Base-by-base conservation (phyloP, 345 rosid genomes). In the Hibiscus trionum region DNA sequence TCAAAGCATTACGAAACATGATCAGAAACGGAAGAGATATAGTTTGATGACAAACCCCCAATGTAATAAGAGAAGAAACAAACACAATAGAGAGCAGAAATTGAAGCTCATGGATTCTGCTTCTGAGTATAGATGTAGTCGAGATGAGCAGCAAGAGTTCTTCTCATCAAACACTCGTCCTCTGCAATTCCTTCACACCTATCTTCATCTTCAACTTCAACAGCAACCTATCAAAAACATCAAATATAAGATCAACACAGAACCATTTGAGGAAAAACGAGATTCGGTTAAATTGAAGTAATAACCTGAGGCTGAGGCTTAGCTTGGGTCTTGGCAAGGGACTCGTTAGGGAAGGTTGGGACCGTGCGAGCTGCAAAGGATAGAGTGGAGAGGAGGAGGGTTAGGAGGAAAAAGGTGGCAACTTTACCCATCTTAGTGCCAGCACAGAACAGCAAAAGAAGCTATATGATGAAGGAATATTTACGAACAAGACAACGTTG, bases 121-220 rank as follows among this genome's bases (percentile, higher is more conserved):
- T 81, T 84, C 80, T 84, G 88, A 57, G 88, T 84, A 72, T 82
- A 88, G 58, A 87, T 82, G 47, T 88, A 88, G 71, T 88, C 91
- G 24, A 52, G 42, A 79, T 88, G 89, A 69, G 88, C 84, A 29
- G 80, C 84, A 66, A 85, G 84, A 75, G 89, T 76, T 73, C 88
- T 82, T 70, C 83, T 80, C 72, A 71, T 73, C 77, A 85, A 63
- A 61, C 93, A 87, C 68, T 87, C 89, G 19, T 88, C 89, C 35
- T 85, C 84, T 21, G 53, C 81, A 44, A 76, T 66, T 53, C 83
- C 86, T 62, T 81, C 82, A 52, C 93, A 88, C 84, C 62, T 76
- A 55, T 76, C 86, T 14, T 74, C 84, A 15, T 69, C 86, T 19
- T 74, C 84, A 16, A 72, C 69, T 26, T 37, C 64, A 44, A 55